Evolutionary conservation across 78 protist genomes (phyloP), one percentile per base, ranked within the genome.

Genomic region (Protostelium mycophagum): DNA sequence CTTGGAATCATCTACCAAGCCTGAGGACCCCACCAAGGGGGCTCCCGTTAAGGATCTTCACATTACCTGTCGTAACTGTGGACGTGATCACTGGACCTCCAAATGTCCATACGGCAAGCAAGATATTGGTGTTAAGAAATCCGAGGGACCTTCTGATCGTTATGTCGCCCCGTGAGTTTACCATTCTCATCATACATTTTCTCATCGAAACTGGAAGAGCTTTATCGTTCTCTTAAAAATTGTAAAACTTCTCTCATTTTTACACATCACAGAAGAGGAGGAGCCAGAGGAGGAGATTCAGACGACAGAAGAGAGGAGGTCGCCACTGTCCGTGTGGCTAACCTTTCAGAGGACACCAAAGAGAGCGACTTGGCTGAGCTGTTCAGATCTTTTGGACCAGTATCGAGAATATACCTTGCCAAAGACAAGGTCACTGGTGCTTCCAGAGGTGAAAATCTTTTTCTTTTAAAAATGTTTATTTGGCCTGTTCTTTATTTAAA

Each of bases 291-390:
- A 1, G 1, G 16, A 34, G 37, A 9, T 36, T 28, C 9, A 37
- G 34, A 1, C 87, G 37, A 34, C 38, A 36, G 37, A 28, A 36
- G 9, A 16, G 91, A 83, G 38, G 96, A 93, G 63, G 28, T 31
- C 25, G 1, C 39, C 86, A 94, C 94, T 38, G 84, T 94, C 0
- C 91, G 94, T 25, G 90, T 94, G 35, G 36, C 94, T 87, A 94
- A 94, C 63, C 85, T 94, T 16, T 88, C 94, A 28, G 94, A 91
- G 36, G 92, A 88, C 38, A 90, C 91, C 28, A 51, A 85, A 9
- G 96, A 94, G 83, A 0, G 84, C 0, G 96, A 94, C 38, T 36
- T 94, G 83, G 92, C 51, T 29, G 96, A 94, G 9, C 93, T 94
- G 85, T 94, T 85, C 93, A 83, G 92, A 28, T 85, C 84, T 1